phyloP scores from a whole-genome alignment of 495 filamentous ascomycete species.

The Trypethelium eluteriae region DNA sequence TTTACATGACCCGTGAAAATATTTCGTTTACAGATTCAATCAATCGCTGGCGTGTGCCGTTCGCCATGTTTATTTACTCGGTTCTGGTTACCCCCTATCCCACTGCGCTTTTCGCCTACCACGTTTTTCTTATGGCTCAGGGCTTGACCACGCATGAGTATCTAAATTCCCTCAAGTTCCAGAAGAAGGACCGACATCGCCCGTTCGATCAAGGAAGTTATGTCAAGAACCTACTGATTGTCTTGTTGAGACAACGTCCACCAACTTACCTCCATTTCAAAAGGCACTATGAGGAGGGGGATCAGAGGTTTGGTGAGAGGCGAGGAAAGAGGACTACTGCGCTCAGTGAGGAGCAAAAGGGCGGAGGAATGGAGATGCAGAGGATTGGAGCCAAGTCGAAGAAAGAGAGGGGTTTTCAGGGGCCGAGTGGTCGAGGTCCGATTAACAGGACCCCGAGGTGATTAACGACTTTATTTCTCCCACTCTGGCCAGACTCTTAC shows the following conservation, averaged over 20 bases:
- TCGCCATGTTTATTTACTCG: constrained; percentile 82
- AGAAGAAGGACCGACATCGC: constrained; percentile 80
- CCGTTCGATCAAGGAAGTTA: constrained; percentile 77
- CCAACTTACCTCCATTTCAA: constrained; percentile 92
- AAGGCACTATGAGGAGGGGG: constrained; percentile 63
- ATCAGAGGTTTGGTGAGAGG: constrained; percentile 69
- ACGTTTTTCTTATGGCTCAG: constrained; percentile 78
- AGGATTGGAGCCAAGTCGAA: constrained; percentile 34
- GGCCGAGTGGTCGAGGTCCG: constrained; percentile 7
- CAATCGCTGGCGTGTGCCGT: constrained; percentile 62
- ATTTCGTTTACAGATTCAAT: constrained; percentile 62
- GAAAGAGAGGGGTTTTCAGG: constrained; percentile 8
- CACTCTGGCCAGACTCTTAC: neutral
- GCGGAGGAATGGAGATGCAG: constrained; percentile 54
- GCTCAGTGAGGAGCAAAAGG: constrained; percentile 45
- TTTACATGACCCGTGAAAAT: constrained; percentile 53
- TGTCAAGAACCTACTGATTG: constrained; percentile 71
- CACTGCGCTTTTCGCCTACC: constrained; percentile 73
- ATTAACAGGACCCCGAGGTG: constrained; percentile 15
- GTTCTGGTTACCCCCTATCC: constrained; percentile 71
- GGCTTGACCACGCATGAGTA: constrained; percentile 96
- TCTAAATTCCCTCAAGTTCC: constrained; percentile 89
- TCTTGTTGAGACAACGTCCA: constrained; percentile 73
- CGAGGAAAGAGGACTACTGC: constrained; percentile 48
- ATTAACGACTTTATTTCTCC: neutral